Percentiles rank a stretch among this genome's conserved stretches.
Evolutionary conservation across 2,329 filamentous ascomycete genomes (phyloP).

Genomic region (Trichoderma citrinoviride): DNA sequence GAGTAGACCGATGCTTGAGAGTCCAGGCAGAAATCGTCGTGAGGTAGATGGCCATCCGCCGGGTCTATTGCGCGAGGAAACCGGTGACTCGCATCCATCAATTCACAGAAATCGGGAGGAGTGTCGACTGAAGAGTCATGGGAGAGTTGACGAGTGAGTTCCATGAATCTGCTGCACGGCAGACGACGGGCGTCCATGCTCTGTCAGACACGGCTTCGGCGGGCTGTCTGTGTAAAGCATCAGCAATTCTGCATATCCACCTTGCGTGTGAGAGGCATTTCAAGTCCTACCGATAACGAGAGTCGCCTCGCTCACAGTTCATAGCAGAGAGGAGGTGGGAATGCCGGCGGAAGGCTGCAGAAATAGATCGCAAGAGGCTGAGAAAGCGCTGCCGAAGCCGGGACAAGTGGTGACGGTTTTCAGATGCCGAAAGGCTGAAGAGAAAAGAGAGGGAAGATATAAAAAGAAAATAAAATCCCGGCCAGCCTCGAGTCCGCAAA

Average conservation of each 20-base stretch:
- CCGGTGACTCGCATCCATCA: constrained; percentile 29
- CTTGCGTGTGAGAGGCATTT: background rate
- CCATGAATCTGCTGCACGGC: constrained; percentile 27
- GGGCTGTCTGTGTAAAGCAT: background rate
- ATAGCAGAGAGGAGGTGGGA: background rate
- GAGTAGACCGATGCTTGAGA: constrained; percentile 20
- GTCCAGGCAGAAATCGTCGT: constrained; percentile 37
- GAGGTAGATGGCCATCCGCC: constrained; percentile 28
- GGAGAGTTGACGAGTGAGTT: constrained; percentile 24
- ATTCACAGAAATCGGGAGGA: constrained; percentile 29
- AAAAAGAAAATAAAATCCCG: background rate
- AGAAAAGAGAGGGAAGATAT: no score
- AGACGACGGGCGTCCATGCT: constrained; percentile 28
- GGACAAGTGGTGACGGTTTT: background rate
- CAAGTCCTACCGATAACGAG: constrained; percentile 1
- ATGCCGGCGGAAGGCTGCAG: no score
- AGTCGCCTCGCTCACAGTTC: background rate
- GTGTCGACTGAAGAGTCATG: constrained; percentile 31
- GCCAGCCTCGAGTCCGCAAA: background rate
- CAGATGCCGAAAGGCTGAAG: background rate
- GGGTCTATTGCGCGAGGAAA: constrained; percentile 29
- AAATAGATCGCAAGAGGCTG: background rate
- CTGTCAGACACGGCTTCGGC: background rate
- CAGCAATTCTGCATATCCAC: background rate
- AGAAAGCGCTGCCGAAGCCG: background rate